Conservation (phyloP, 2,329 filamentous ascomycete genomes). For the Penicillium fuscoglaucum region DNA sequence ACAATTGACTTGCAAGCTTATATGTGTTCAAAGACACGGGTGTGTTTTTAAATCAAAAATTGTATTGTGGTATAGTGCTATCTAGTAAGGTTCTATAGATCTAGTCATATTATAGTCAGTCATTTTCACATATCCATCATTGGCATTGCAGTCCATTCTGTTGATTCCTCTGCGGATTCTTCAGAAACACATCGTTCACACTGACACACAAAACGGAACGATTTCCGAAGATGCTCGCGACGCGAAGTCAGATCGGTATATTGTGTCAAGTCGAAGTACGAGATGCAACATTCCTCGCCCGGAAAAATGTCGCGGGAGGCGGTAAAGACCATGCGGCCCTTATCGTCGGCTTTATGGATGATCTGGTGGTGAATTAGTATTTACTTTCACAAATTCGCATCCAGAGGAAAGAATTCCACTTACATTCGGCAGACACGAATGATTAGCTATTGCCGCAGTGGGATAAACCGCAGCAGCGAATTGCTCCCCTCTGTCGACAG, state of each 20-base stretch:
- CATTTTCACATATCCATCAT: constrained; percentile 13
- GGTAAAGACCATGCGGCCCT: constrained; percentile 35
- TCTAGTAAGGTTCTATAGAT: background rate
- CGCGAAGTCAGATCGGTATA: constrained; percentile 22
- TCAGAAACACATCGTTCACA: constrained; percentile 31
- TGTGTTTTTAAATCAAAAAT: background rate
- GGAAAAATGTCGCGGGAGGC: constrained; percentile 29
- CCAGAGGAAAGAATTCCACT: background rate
- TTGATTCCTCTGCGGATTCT: constrained; percentile 14
- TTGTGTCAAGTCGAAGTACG: constrained; percentile 34
- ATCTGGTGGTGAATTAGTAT: constrained; percentile 22
- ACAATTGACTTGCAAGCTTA: background rate
- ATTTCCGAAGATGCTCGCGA: constrained; percentile 26
- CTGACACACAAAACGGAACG: constrained; percentile 33
- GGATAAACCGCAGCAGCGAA: constrained; percentile 28
- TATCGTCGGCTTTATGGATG: constrained; percentile 32
- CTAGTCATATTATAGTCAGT: background rate
- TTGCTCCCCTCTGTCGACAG: constrained; percentile 22
- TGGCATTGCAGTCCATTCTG: constrained; percentile 24
- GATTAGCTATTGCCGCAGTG: constrained; percentile 27
- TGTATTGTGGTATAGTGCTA: constrained; percentile 1
- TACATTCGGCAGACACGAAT: constrained; percentile 29
- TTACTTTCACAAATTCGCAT: background rate
- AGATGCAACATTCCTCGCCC: constrained; percentile 37
- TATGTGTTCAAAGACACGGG: background rate